Base-by-base conservation (phyloP, 1,139 yeast genomes). In the Suhomyces yuchorum region DNA sequence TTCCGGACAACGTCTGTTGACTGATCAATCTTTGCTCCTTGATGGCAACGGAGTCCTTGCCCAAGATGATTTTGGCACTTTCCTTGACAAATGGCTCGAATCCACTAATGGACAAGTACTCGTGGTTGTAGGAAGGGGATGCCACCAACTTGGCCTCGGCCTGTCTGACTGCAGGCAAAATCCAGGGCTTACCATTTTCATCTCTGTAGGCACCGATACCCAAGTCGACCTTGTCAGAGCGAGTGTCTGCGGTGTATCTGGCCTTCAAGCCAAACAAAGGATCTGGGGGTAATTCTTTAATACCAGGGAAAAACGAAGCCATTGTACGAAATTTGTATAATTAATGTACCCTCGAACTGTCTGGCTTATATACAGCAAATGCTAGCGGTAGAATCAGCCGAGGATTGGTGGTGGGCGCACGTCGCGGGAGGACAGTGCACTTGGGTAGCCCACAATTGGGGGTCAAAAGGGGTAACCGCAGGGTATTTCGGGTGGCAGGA, bases 151-250 rank as follows among this genome's bases (percentile, higher is more conserved):
- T 69, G 48, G 74, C 67, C 68, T 91, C 97, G 42, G 96, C 96
- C 56, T 75, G 70, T 55, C 73, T 80, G 14, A 93, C 98, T 9
- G 96, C 84, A 7, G 96, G 96, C 46, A 93, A 77, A 47, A 93
- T 91, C 90, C 93, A 92, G 44, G 98, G 97, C 70, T 90, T 87
- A 48, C 97, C 98, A 56, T 73, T 70, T 67, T 90, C 87, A 67
- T 92, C 97, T 69, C 98, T 83, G 77, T 93, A 93, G 42, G 98
- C 98, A 55, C 98, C 98, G 52, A 92, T 92, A 48, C 97, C 97
- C 56, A 90, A 76, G 68, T 91, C 96, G 55, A 92, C 90, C 74
- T 92, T 93, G 51, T 80, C 76, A 5, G 75, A 26, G 50, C 90
- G 73, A 11, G 81, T 60, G 61, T 92, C 97, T 37, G 80, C 79